Evolutionary conservation across 139 green algal species (phyloP).

Genomic region (Trebouxia sp.): DNA sequence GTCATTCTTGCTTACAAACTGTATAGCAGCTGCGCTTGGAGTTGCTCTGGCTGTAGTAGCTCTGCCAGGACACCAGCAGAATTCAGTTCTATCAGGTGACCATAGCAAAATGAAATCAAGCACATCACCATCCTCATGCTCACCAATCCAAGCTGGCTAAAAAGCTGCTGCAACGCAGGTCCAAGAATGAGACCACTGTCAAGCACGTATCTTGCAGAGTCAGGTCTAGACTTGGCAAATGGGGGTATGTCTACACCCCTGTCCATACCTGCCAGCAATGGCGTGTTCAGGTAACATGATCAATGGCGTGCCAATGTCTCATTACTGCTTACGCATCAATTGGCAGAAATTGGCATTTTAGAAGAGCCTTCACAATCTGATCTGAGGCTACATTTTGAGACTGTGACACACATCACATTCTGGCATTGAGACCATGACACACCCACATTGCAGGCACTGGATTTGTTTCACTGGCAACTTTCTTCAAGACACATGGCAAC

Average conservation of each 20-base stretch:
- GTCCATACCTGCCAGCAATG: background rate
- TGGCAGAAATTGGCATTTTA: background rate
- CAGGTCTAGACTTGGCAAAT: background rate
- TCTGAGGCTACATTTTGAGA: background rate
- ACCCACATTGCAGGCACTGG: background rate
- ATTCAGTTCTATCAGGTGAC: background rate
- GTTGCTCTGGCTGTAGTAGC: slow-evolving; percentile 41
- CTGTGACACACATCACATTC: background rate
- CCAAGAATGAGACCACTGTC: too few species aligned
- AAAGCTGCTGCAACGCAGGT: too few species aligned
- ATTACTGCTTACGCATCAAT: too few species aligned
- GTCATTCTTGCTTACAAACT: slow-evolving; percentile 41
- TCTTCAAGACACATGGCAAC: background rate
- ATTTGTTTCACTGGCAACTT: background rate
- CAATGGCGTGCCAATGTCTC: background rate
- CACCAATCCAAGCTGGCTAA: too few species aligned
- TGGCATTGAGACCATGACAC: background rate
- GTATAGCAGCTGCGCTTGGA: slow-evolving; percentile 43
- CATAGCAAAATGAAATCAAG: too few species aligned
- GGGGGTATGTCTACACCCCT: background rate
- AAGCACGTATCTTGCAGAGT: too few species aligned
- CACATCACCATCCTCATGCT: too few species aligned
- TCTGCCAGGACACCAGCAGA: slow-evolving; percentile 31
- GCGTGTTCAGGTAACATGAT: background rate
- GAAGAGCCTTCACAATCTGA: too few species aligned